These are phyloP conservation scores for Sarcomyxa edulis DNA, from an alignment of 768 basidiomycete species.

Conservation along the genomic window DNA sequence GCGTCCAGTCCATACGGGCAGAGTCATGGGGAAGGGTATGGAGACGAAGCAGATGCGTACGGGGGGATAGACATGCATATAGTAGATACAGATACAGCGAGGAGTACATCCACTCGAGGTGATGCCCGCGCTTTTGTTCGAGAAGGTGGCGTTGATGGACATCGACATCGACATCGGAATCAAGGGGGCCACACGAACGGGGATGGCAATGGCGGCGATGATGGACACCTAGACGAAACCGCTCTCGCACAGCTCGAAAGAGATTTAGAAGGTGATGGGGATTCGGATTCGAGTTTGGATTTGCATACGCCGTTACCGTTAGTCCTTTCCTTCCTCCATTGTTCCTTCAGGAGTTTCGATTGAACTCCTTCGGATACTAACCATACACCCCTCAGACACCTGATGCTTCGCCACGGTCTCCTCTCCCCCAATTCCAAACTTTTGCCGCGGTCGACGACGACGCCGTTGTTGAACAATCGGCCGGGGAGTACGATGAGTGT, in stretches of 20 bases:
- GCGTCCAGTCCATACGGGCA: background rate
- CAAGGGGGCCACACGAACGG: background rate
- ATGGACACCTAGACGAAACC: slow-evolving; percentile 10
- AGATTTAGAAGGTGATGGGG: slow-evolving; percentile 23
- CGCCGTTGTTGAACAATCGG: slow-evolving; percentile 10
- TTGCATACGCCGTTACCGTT: slow-evolving; percentile 66
- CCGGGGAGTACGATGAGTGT: slow-evolving; percentile 29
- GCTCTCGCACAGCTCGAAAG: slow-evolving; percentile 13
- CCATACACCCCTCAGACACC: slow-evolving; percentile 34
- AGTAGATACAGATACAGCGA: background rate
- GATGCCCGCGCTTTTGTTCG: background rate
- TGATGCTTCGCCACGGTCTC: slow-evolving; percentile 64
- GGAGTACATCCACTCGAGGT: slow-evolving; percentile 1
- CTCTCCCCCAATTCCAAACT: slow-evolving; percentile 64
- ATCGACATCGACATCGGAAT: background rate
- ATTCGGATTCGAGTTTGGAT: slow-evolving; percentile 63
- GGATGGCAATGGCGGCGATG: slow-evolving; percentile 6
- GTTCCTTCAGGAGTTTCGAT: slow-evolving; percentile 2
- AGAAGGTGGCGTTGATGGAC: background rate
- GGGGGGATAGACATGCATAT: too few species aligned
- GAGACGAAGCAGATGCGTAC: too few species aligned
- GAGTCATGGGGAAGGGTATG: background rate
- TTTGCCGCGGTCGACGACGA: slow-evolving; percentile 29
- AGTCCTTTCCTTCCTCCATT: slow-evolving; percentile 22
- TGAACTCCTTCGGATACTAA: too few species aligned